Base-by-base conservation (phyloP, 805 yeast species). In the Hanseniaspora vineae region DNA sequence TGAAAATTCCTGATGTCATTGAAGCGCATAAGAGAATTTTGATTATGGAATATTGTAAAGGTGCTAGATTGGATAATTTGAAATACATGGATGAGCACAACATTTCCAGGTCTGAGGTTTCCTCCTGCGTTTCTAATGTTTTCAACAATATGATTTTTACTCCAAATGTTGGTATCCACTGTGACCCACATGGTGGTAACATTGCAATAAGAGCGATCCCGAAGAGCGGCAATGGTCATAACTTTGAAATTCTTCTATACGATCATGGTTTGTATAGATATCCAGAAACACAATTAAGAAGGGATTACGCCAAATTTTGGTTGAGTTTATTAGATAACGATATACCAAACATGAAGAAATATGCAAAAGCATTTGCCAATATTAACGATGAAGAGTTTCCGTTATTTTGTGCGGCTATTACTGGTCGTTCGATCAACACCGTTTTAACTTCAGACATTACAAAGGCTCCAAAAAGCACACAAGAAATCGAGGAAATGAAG, bases 151-250 rank as follows among this genome's bases (percentile, higher is more conserved):
- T 92, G 99, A 87, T 92, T 39, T 92, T 92, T 68, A 82, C 94
- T 2, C 95, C 96, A 0, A 81, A 79, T 29, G 95, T 87, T 19
- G 86, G 90, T 0, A 76, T 92, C 42, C 99, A 92, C 62, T 92
- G 98, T 67, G 99, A 92, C 62, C 98, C 98, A 1, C 99, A 92
- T 62, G 96, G 95, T 11, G 99, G 99, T 0, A 92, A 92, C 58
- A 68, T 92, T 50, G 96, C 97, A 0, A 86, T 92, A 19, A 69
- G 88, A 48, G 66, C 71, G 1, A 54, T 67, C 17, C 56, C 63
- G 5, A 37, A 37, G 19, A 15, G 19, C n/a, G n/a, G 12, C 3
- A 37, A 37, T 10, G 40, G 40, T 5, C 87, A 81, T 59, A 89
- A 90, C 60, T 92, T 92, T 61, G 98, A 92, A 63, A 85, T 92